A percentile compares a stretch with the other conserved stretches of the same genome.
Conservation (phyloP, 2,329 filamentous ascomycete species). For the Drechslera avenae region DNA sequence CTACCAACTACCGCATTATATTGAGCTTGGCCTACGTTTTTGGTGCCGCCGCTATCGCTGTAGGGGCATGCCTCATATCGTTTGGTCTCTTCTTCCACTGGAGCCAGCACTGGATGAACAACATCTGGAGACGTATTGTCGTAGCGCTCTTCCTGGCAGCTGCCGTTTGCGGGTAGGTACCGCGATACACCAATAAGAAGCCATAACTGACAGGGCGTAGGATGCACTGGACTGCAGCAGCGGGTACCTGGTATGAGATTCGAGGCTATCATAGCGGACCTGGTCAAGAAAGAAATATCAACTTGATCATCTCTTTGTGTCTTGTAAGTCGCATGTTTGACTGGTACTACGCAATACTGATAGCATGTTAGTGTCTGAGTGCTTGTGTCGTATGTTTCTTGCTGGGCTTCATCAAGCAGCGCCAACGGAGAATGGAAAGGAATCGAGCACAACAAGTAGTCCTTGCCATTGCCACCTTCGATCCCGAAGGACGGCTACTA, state of each 20-base stretch:
- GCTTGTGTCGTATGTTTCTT: constrained; percentile 48
- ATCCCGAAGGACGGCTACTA: constrained; percentile 67
- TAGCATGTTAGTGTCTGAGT: constrained; percentile 41
- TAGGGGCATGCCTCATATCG: constrained; percentile 71
- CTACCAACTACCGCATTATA: constrained; percentile 72
- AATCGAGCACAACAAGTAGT: constrained; percentile 60
- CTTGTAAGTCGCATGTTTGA: constrained; percentile 58
- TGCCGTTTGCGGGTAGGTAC: constrained; percentile 67
- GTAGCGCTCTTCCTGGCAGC: constrained; percentile 71
- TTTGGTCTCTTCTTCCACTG: constrained; percentile 79
- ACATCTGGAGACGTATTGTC: constrained; percentile 73
- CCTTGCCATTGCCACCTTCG: constrained; percentile 68
- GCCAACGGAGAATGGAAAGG: constrained; percentile 47
- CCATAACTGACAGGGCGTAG: background rate
- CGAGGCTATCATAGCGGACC: constrained; percentile 50
- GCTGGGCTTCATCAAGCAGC: constrained; percentile 45
- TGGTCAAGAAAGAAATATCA: constrained; percentile 60
- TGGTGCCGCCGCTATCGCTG: constrained; percentile 73
- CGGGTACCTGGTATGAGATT: constrained; percentile 71
- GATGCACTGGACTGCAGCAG: constrained; percentile 84
- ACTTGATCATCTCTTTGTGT: constrained; percentile 74
- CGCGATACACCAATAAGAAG: background rate
- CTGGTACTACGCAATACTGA: constrained; percentile 72
- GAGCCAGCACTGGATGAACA: constrained; percentile 75
- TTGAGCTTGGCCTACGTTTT: constrained; percentile 67